phyloP scores from a whole-genome alignment of 2,329 filamentous ascomycete genomes.

The Xylaria hypoxylon region DNA sequence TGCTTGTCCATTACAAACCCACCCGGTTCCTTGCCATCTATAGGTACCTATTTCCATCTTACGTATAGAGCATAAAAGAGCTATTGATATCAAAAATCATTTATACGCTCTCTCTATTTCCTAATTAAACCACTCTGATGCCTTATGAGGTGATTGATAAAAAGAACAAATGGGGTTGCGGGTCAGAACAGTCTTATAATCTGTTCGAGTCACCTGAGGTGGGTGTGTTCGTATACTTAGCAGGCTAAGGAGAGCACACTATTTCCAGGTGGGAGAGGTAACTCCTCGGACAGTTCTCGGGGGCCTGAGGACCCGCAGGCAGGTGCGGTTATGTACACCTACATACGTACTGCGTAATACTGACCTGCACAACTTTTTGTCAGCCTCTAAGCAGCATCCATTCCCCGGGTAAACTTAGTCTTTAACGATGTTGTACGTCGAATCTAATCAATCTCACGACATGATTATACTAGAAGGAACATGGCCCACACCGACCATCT shows the following conservation, averaged over 20 bases:
- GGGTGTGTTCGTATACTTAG: not conserved
- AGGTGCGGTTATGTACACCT: not conserved
- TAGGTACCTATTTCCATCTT: not conserved
- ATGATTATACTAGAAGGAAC: conserved; percentile 2
- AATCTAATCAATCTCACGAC: not conserved
- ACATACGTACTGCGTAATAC: no score
- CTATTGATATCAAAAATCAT: not conserved
- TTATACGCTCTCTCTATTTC: no score
- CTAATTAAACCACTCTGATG: not conserved
- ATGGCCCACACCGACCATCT: not conserved
- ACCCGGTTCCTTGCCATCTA: not conserved
- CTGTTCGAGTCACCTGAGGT: conserved; percentile 7
- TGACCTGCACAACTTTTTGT: not conserved
- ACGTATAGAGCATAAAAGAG: not conserved
- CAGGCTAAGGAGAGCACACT: no score
- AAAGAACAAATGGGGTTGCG: not conserved
- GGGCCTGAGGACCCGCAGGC: not conserved
- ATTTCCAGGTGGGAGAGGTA: no score
- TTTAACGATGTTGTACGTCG: not conserved
- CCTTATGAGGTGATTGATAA: not conserved
- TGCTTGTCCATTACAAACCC: not conserved
- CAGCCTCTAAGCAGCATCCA: not conserved
- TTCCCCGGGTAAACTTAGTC: conserved; percentile 14
- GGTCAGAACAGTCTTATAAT: not conserved
- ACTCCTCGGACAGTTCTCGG: no score